Base-by-base conservation (phyloP, 805 yeast genomes). In the Blastobotrys attinorum region DNA sequence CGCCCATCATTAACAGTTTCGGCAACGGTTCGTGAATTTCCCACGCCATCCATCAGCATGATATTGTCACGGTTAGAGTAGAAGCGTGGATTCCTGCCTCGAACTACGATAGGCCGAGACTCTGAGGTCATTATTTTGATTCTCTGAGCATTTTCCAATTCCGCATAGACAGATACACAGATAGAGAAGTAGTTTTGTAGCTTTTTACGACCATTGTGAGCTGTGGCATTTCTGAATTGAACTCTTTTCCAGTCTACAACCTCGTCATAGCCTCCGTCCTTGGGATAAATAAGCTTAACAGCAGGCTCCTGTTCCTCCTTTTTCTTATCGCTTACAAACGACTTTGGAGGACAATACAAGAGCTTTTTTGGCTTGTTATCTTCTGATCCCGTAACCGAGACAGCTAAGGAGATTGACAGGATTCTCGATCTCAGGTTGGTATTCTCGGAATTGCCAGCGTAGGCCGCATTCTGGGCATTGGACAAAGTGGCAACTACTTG, bases 11-110 rank as follows among this genome's bases (percentile, higher is more conserved):
- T 7, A 8, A 25, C 29, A 8, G 29, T 25, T 11, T 25, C 29
- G 10, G 29, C 29, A 7, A 25, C 10, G 7, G 29, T 8, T 5
- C 36, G 32, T 10, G 34, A 11, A 31, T 22, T 22, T 22, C 16
- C 29, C 13, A 22, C 23, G 31, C 48, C 55, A 17, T 52, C 61
- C 3, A 51, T 42, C 17, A 77, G 68, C 40, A 69, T 53, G 17
- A 75, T 58, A 52, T 76, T 79, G 39, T 73, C 71, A 44, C 77
- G 60, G 45, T 73, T 76, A 27, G 69, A 67, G 52, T 76, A 77
- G 48, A 77, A 77, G n/a, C 75, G 67, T 2, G 83, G 82, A 50
- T 77, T 77, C 41, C 82, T 58, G 2, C 83, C 83, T 48, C 83
- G 59, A 6, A 77, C 82, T 11, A 74, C 73, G 3, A 77, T 71